Evolutionary conservation across 1,284 basidiomycete genomes (phyloP), one percentile per base, ranked within the genome.

Genomic region (Ganoderma multipileum): DNA sequence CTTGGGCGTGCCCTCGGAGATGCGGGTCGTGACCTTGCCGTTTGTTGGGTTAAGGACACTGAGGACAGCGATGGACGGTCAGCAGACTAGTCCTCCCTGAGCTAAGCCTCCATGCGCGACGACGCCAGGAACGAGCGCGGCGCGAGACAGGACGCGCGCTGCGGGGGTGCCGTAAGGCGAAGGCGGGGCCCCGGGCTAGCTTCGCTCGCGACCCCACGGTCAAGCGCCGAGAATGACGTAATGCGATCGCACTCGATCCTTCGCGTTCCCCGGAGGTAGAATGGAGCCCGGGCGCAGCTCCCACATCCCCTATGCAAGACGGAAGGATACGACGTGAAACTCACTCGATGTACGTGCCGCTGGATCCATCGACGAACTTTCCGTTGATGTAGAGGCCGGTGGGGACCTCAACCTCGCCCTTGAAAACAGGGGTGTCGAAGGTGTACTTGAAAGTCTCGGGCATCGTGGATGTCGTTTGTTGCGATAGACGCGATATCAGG

Each of bases 361-460:
- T 86, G n/a, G 83, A 82, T n/a, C 91, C 92, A 71, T 90, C 88
- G 52, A 88, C 84, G 78, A 90, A 97, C 83, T 97, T 81, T 79
- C 92, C 92, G 81, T 90, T 85, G 83, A 97, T 95, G 85, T 89
- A 96, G 72, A 97, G 81, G 60, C 95, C 94, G 36, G 91, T 91
- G 71, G 81, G 84, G 81, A 95, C 87, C 64, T 85, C 84, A 59
- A 89, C 86, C 72, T 88, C 87, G 68, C 92, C 93, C 82, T 92
- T 92, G 89, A 83, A 94, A 73, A 83, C 76, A 73, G 86, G 84
- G 28, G 85, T 88, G 74, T 92, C 79, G 80, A 93, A 93, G 61
- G 89, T 81, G 85, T 94, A 80, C 33, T 79, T 79, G 82, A 84
- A 87, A 44, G 79, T 76, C 47, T 75, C 71, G 8, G 80, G 76